Percentiles rank a stretch among this genome's conserved stretches.
These are phyloP conservation scores for Sorghum bicolor DNA, from an alignment of 176 grass and related monocot species.

Conservation along the genomic window DNA sequence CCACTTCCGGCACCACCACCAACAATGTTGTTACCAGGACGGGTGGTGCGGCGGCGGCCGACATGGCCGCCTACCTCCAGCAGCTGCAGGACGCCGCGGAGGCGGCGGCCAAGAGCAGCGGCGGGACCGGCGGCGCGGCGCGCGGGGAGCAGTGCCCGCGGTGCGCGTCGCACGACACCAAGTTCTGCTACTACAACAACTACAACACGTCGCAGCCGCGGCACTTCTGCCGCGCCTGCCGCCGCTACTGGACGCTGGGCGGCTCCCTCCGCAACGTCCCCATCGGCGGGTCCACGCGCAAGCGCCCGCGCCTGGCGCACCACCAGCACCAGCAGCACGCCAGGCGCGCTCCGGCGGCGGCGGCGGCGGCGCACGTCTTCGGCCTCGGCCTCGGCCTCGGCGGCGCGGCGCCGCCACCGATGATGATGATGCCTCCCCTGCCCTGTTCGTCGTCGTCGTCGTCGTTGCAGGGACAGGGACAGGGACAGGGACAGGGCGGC, in stretches of 20 bases:
- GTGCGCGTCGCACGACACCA: constrained; percentile 90
- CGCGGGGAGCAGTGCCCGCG: constrained; percentile 76
- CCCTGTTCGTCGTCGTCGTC: background rate
- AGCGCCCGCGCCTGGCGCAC: constrained; percentile 58
- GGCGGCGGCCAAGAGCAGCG: background rate
- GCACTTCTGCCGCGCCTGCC: constrained; percentile 95
- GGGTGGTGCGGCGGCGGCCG: background rate
- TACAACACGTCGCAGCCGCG: constrained; percentile 98
- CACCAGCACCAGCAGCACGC: background rate
- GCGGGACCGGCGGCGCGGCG: background rate
- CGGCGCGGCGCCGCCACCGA: background rate
- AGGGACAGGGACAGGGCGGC: constrained; percentile 23
- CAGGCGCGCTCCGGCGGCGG: background rate
- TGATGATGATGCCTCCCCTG: background rate
- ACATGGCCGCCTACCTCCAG: constrained; percentile 38
- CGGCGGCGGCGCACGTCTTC: background rate
- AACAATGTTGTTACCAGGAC: fast-evolving
- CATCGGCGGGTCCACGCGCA: constrained; percentile 88
- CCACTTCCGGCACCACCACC: background rate
- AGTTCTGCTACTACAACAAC: constrained; percentile 99
- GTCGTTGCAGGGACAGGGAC: constrained; percentile 15
- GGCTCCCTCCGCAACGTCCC: constrained; percentile 93
- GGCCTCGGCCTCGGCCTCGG: background rate
- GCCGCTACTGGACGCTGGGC: constrained; percentile 96
- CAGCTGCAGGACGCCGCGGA: background rate